Evolutionary conservation across 164 flowering plant genomes (phyloP).

Genomic region (Vitis rotundifolia): DNA sequence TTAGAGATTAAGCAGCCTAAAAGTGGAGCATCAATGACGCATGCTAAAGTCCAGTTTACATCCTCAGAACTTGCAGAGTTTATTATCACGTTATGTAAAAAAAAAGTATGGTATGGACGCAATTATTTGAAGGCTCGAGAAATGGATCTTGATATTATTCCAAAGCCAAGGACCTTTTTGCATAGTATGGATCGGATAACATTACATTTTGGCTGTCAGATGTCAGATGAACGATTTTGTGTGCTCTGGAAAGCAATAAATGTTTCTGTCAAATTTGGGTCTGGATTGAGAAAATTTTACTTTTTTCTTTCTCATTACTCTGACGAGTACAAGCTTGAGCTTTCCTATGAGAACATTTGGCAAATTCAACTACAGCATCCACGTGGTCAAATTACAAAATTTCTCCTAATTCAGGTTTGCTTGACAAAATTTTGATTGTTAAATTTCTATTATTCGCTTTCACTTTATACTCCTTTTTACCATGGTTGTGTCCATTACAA

Average conservation of each 20-base stretch:
- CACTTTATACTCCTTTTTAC: background rate
- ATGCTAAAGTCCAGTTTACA: constrained; percentile 68
- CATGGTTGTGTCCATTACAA: too few species aligned
- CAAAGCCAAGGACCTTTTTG: constrained; percentile 42
- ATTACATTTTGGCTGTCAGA: constrained; percentile 67
- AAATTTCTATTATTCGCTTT: background rate
- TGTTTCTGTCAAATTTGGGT: constrained; percentile 53
- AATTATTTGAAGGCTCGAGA: constrained; percentile 43
- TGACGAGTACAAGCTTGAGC: constrained; percentile 49
- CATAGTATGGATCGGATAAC: constrained; percentile 34
- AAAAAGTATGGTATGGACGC: constrained; percentile 32
- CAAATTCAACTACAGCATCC: constrained; percentile 58
- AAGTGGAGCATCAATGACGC: constrained; percentile 27
- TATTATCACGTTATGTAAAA: constrained; percentile 31
- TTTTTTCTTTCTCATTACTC: constrained; percentile 21
- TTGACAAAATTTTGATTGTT: background rate
- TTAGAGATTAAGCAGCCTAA: constrained; percentile 40
- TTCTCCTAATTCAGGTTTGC: constrained; percentile 74
- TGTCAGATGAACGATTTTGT: constrained; percentile 43
- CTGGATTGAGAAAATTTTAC: constrained; percentile 32
- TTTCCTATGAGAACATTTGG: constrained; percentile 67
- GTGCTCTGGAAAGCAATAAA: constrained; percentile 37
- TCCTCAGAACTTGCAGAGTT: constrained; percentile 24
- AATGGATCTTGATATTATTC: constrained; percentile 46
- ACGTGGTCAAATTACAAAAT: constrained; percentile 27